Evolutionary conservation across 345 rosid species (phyloP).

Genomic region (Brassica napus): DNA sequence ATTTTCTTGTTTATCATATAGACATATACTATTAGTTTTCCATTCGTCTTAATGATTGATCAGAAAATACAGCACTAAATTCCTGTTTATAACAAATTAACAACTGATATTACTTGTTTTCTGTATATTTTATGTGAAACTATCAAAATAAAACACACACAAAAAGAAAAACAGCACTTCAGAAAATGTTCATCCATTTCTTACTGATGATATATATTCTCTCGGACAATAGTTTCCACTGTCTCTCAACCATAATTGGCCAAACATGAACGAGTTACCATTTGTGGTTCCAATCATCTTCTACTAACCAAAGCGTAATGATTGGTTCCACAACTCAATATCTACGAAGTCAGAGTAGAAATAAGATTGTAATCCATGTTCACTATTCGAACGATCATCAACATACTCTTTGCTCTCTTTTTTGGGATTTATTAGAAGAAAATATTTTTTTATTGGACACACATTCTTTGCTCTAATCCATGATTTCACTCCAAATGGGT

Average conservation of each 20-base stretch:
- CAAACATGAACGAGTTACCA: neutral
- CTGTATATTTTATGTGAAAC: neutral
- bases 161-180: neutral
- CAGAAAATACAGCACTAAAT: too few relatives aligned
- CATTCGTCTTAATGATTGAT: neutral
- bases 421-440: too few relatives aligned
- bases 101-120: neutral
- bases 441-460: too few relatives aligned
- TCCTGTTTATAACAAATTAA: too few relatives aligned
- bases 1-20: neutral
- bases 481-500: too few relatives aligned
- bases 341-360: neutral
- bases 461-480: too few relatives aligned
- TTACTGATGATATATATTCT: neutral
- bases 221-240: neutral
- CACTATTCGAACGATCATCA: neutral
- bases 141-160: neutral
- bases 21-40: neutral
- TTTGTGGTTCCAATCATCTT: neutral
- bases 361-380: neutral
- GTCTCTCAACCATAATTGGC: neutral
- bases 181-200: neutral
- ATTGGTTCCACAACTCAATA: neutral
- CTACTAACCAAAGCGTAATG: neutral
- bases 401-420: neutral